These are phyloP conservation scores for Aspergillus neotritici DNA, from an alignment of 2,329 filamentous ascomycete species.

Conservation along the genomic window DNA sequence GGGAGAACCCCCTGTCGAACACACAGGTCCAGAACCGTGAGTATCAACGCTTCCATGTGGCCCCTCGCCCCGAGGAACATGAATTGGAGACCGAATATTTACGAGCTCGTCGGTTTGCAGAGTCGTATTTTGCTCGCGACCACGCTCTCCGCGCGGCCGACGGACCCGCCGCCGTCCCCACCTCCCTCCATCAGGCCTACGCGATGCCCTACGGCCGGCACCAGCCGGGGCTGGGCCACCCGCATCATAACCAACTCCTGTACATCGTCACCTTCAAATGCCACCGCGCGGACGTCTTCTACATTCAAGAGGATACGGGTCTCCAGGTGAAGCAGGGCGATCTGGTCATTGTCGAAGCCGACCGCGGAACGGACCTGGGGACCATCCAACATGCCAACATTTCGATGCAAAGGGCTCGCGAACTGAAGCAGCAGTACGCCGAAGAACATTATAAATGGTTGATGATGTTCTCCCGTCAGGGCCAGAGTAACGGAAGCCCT, in stretches of 20 bases:
- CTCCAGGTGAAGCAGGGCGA: slow-evolving; percentile 86
- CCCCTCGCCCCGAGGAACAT: slow-evolving; percentile 26
- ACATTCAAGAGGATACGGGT: slow-evolving; percentile 91
- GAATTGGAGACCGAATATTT: slow-evolving; percentile 34
- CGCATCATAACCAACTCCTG: slow-evolving; percentile 38
- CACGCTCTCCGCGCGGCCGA: slow-evolving; percentile 31
- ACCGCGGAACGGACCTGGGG: slow-evolving; percentile 90
- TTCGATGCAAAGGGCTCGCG: slow-evolving; percentile 79
- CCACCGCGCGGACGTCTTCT: slow-evolving; percentile 90
- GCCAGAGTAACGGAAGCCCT: slow-evolving; percentile 27
- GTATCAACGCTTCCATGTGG: slow-evolving; percentile 34
- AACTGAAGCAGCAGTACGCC: slow-evolving; percentile 82
- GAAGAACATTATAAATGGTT: slow-evolving; percentile 98
- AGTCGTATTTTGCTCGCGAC: slow-evolving; percentile 41
- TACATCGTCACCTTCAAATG: slow-evolving; percentile 97
- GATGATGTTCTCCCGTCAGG: slow-evolving; percentile 94
- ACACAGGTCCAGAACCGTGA: slow-evolving; percentile 40
- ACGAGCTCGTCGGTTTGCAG: slow-evolving; percentile 37
- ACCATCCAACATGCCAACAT: slow-evolving; percentile 86
- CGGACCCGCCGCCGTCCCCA: slow-evolving; percentile 28
- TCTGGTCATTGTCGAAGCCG: slow-evolving; percentile 93
- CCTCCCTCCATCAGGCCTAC: slow-evolving; percentile 37
- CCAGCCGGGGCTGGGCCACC: slow-evolving; percentile 31
- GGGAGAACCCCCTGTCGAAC: slow-evolving; percentile 32
- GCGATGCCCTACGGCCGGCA: slow-evolving; percentile 37